Conservation (phyloP, 176 grass and related monocot species). For the sorghum (Sorghum bicolor) region Sorghum_bicolor_NCBIv3 NC_012876.2:2187001-2187500, state of each 20-base stretch:
- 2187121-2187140: background rate
- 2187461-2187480: background rate
- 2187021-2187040: no score
- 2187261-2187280: background rate
- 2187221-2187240: background rate
- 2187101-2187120: background rate
- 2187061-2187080: no score
- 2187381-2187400: background rate
- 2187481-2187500: background rate
- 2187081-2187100: background rate
- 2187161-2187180: background rate
- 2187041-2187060: background rate
- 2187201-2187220: no score
- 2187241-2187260: background rate
- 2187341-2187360: background rate
- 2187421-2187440: background rate
- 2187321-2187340: background rate
- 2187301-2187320: background rate
- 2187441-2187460: background rate
- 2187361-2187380: background rate
- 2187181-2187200: background rate
- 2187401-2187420: background rate
- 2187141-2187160: background rate
- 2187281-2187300: background rate
- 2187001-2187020: no score